Evolutionary conservation across 2,329 filamentous ascomycete genomes (phyloP).

Genomic region (Zalaria sp.): DNA sequence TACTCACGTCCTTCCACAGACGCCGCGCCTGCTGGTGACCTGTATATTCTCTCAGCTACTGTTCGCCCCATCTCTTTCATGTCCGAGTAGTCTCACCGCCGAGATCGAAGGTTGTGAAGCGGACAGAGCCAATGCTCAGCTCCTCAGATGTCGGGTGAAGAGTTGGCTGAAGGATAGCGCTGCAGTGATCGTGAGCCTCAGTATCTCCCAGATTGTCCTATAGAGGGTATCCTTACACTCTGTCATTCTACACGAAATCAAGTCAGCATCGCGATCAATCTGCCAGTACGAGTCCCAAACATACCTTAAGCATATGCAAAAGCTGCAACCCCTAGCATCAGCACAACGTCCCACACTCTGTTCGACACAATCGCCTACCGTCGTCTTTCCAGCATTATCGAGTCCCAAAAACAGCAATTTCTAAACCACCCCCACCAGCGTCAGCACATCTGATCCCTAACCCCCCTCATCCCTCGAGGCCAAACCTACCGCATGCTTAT

Average conservation of each 20-base stretch:
- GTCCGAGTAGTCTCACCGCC: constrained; percentile 40
- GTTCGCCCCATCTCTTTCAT: neutral
- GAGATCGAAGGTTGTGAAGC: constrained; percentile 84
- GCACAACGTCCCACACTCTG: too few relatives aligned
- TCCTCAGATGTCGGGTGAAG: constrained; percentile 89
- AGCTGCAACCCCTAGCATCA: constrained; percentile 25
- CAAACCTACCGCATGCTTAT: constrained; percentile 60
- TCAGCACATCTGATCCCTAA: neutral
- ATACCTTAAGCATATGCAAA: constrained; percentile 87
- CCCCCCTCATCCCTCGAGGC: neutral
- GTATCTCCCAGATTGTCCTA: neutral
- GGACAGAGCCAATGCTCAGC: constrained; percentile 67
- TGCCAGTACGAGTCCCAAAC: constrained; percentile 15
- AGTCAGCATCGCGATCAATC: neutral
- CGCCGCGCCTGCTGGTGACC: constrained; percentile 80
- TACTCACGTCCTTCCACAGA: constrained; percentile 64
- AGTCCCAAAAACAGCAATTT: constrained; percentile 89
- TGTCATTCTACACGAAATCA: constrained; percentile 51
- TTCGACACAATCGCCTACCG: constrained; percentile 21
- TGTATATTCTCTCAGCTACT: constrained; percentile 1
- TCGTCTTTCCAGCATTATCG: constrained; percentile 91
- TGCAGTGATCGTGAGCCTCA: constrained; percentile 3
- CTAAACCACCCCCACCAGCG: neutral
- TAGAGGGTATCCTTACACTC: constrained; percentile 35
- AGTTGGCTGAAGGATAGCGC: constrained; percentile 73